Conservation (phyloP, 257 asterid genomes). For the Coffea canephora region DNA sequence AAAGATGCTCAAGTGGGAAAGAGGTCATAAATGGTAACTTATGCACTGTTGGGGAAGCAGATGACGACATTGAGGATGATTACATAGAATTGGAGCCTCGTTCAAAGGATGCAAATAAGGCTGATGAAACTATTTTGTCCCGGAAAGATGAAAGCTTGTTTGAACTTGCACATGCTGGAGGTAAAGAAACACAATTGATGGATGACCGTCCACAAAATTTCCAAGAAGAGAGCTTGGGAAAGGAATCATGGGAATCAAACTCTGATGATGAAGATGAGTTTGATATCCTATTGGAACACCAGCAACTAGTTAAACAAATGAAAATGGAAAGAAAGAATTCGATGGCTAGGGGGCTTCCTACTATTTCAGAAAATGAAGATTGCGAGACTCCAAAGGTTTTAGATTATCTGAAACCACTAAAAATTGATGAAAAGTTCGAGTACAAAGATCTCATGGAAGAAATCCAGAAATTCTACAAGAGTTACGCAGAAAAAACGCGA, state of each 20-base stretch:
- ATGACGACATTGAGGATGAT: constrained; percentile 40
- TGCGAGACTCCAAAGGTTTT: constrained; percentile 52
- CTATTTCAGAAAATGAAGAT: constrained; percentile 69
- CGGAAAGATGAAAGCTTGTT: constrained; percentile 10
- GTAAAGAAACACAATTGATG: constrained; percentile 11
- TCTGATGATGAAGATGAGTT: constrained; percentile 48
- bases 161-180: neutral
- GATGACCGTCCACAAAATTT: constrained; percentile 2
- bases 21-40: neutral
- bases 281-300: constrained; percentile 68
- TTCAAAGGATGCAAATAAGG: neutral
- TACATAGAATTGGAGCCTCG: constrained; percentile 51
- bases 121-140: constrained; percentile 9
- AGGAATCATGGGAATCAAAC: constrained; percentile 33
- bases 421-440: constrained; percentile 56
- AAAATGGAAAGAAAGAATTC: constrained; percentile 70
- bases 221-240: constrained; percentile 10
- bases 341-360: constrained; percentile 63
- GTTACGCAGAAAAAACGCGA: constrained; percentile 66
- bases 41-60: neutral
- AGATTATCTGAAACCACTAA: constrained; percentile 67
- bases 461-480: constrained; percentile 69
- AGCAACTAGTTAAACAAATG: constrained; percentile 71
- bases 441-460: constrained; percentile 63
- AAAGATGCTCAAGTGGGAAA: neutral